Conservation (phyloP, 345 rosid genomes). For the Trapa incisa region DNA sequence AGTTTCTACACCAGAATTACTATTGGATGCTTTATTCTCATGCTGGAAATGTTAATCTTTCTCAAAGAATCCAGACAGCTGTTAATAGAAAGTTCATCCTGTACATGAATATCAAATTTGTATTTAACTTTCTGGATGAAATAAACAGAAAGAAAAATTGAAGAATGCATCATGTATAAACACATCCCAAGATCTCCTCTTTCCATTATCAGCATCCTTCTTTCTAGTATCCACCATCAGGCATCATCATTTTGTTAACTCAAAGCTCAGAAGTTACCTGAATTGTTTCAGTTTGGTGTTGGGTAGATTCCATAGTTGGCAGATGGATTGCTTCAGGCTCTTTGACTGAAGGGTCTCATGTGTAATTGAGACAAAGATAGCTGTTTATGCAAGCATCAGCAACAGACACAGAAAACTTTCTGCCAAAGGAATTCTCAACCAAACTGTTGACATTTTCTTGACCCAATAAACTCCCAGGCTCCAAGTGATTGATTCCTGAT, state of each 20-base stretch:
- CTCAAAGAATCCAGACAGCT: slow-evolving; percentile 16
- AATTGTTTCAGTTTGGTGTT: slow-evolving; percentile 14
- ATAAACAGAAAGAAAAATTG: slow-evolving; percentile 19
- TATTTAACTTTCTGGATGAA: slow-evolving; percentile 20
- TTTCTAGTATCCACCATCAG: slow-evolving; percentile 20
- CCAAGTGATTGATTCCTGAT: slow-evolving; percentile 23
- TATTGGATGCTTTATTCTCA: slow-evolving; percentile 15
- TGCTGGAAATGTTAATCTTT: slow-evolving; percentile 14
- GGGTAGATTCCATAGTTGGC: slow-evolving; percentile 21
- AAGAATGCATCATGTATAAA: slow-evolving; percentile 24
- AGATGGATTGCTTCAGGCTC: slow-evolving; percentile 28
- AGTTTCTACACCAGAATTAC: slow-evolving; percentile 24
- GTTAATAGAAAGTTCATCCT: slow-evolving; percentile 13
- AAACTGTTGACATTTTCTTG: slow-evolving; percentile 29
- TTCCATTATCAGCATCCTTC: slow-evolving; percentile 20
- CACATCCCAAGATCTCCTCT: slow-evolving; percentile 26
- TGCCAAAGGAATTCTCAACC: slow-evolving; percentile 37
- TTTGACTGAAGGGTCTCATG: slow-evolving; percentile 30
- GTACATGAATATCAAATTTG: slow-evolving; percentile 11
- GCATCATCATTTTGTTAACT: slow-evolving; percentile 17
- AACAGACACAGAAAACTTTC: slow-evolving; percentile 65
- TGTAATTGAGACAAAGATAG: slow-evolving; percentile 71
- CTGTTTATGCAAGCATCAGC: slow-evolving; percentile 93
- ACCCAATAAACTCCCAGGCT: slow-evolving; percentile 23
- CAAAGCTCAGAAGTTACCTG: slow-evolving; percentile 18